phyloP scores from a whole-genome alignment of 2,329 filamentous ascomycete species.

The Lasiodiplodia citricola region DNA sequence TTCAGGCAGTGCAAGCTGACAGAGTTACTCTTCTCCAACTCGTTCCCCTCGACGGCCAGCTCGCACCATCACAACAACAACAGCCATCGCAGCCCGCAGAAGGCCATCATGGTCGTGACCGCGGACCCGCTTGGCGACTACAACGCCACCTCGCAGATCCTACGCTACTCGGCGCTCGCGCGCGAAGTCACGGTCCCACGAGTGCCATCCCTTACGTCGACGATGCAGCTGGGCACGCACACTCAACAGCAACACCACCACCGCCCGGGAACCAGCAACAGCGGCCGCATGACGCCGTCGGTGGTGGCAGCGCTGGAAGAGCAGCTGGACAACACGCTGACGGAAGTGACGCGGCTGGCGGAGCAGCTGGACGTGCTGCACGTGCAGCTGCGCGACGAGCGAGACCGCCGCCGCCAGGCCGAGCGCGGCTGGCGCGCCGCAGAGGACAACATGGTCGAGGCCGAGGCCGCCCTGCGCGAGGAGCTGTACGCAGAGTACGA shows the following conservation, averaged over 20 bases:
- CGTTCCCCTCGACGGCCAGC: conserved; percentile 50
- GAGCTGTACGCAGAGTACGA: conserved; percentile 91
- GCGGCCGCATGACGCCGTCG: conserved; percentile 51
- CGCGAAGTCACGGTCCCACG: conserved; percentile 91
- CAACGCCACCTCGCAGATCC: conserved; percentile 94
- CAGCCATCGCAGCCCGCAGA: conserved; percentile 73
- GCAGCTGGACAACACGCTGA: conserved; percentile 80
- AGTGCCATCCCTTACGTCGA: conserved; percentile 79
- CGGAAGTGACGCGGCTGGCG: conserved; percentile 79
- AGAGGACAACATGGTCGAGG: conserved; percentile 68
- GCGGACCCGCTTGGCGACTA: conserved; percentile 93
- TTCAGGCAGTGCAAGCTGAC: conserved; percentile 63
- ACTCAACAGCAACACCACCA: conserved; percentile 47
- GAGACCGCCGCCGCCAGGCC: conserved; percentile 70
- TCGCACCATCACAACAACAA: conserved; percentile 43
- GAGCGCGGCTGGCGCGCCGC: conserved; percentile 75
- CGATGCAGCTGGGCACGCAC: conserved; percentile 58
- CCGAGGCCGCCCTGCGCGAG: conserved; percentile 86
- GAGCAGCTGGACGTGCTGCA: conserved; percentile 79
- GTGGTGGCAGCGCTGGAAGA: conserved; percentile 52
- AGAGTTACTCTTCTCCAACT: conserved; percentile 59
- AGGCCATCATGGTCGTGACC: conserved; percentile 93
- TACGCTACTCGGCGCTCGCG: conserved; percentile 91
- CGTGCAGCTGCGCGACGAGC: conserved; percentile 71
- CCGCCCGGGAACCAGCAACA: conserved; percentile 31